A percentile compares a stretch with the other conserved stretches of the same genome.
Conservation (phyloP, 2,329 filamentous ascomycete genomes). For the Diaporthe vexans region DNA sequence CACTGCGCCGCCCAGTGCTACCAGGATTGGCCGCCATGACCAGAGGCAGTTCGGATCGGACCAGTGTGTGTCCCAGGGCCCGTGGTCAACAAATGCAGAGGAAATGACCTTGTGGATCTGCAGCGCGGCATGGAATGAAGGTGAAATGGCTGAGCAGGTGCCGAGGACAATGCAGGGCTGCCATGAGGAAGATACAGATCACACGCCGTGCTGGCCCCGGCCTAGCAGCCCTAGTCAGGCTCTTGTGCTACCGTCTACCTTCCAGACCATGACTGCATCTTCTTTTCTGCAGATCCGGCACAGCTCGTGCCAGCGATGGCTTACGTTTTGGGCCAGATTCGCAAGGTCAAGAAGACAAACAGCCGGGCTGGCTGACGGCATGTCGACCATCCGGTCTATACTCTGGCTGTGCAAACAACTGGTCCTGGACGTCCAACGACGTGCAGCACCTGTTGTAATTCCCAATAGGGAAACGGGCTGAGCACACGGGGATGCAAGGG, state of each 20-base stretch:
- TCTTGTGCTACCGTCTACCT: background rate
- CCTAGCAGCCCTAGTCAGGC: background rate
- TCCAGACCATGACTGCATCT: background rate
- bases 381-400: no score
- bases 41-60: conserved; percentile 22
- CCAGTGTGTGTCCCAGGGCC: conserved; percentile 9
- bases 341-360: conserved; percentile 1
- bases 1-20: conserved; percentile 17
- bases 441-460: background rate
- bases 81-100: conserved; percentile 30
- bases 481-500: conserved; percentile 22
- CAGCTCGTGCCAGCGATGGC: background rate
- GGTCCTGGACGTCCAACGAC: background rate
- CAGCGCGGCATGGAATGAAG: conserved; percentile 29
- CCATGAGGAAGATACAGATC: conserved; percentile 11
- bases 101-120: conserved; percentile 30
- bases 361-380: background rate
- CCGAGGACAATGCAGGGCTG: conserved; percentile 30
- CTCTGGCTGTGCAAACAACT: background rate
- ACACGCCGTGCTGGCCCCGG: conserved; percentile 7
- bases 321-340: background rate
- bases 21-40: conserved; percentile 30
- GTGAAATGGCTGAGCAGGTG: conserved; percentile 21
- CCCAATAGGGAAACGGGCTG: conserved; percentile 24
- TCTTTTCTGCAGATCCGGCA: background rate